Evolutionary conservation across 2,329 filamentous ascomycete species (phyloP).

Genomic region (Chaetothyriales sp.): DNA sequence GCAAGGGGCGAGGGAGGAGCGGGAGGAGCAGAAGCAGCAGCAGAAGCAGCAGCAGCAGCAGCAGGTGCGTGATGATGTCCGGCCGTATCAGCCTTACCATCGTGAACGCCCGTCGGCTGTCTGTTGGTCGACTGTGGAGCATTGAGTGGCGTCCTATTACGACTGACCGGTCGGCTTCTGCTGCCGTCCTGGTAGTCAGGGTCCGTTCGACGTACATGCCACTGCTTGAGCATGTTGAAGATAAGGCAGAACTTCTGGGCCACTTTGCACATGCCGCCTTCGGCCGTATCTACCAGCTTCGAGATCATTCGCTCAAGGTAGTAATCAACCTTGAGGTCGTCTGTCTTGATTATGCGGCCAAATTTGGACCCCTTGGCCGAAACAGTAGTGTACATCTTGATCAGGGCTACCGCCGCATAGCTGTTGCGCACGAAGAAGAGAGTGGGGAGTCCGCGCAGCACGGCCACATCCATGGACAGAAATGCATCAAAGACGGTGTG

Average conservation of each 20-base stretch:
- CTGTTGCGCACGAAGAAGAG: constrained; percentile 57
- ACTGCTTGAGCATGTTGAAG: constrained; percentile 52
- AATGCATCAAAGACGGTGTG: constrained; percentile 54
- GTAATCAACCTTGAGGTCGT: constrained; percentile 48
- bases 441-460: constrained; percentile 51
- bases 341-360: constrained; percentile 52
- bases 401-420: constrained; percentile 55
- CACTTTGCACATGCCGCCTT: constrained; percentile 48
- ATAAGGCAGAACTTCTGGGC: constrained; percentile 58
- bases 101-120: not conserved
- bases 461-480: constrained; percentile 41
- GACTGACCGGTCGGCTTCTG: constrained; percentile 5
- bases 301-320: constrained; percentile 57
- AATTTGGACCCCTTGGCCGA: constrained; percentile 49
- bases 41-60: no score
- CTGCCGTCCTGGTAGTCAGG: constrained; percentile 7
- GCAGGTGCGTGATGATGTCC: not conserved
- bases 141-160: constrained; percentile 9
- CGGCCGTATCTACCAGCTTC: constrained; percentile 50
- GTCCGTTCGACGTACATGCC: constrained; percentile 40
- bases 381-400: constrained; percentile 58
- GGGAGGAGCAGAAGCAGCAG: no score
- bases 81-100: not conserved
- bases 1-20: not conserved
- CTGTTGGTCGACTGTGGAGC: not conserved